Evolutionary conservation across 2,329 filamentous ascomycete species (phyloP), one percentile per base, ranked within the genome.

Genomic region (Simplicillium sp.): DNA sequence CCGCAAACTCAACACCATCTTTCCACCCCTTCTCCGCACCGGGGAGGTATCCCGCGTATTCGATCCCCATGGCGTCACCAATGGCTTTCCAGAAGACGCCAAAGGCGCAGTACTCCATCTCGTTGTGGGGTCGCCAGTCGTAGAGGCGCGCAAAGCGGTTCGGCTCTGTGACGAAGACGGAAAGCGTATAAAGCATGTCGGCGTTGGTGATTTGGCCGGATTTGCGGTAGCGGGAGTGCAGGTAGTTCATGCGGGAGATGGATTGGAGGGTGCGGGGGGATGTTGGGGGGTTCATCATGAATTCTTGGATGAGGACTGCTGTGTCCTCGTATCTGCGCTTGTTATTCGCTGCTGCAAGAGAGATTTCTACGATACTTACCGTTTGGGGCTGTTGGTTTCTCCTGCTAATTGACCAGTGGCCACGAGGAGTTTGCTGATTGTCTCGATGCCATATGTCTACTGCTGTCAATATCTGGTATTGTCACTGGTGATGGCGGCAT

Each of bases 121-220:
- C 32, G 12, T 34, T 34, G 7, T 6, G 32, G 5, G 32, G 32
- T 6, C 32, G 32, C 32, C 32, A 34, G 32, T 34, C 32, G 15
- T 34, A 34, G 5, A 34, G 32, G 5, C 12, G 5, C 9, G 20
- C 20, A 25, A 25, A 25, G 9, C 20, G 20, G 20, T 25, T 25
- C 9, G 20, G 20, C 9, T 25, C 20, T 9, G 20, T 25, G 6
- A 25, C 20, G 9, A 25, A 25, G 20, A 25, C 20, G 9, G 20
- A 25, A 25, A 84, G 65, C 0, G 80, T 84, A 55, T 81, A 83
- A 1, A 84, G 64, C 64, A 83, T 69, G 46, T 84, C 80, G 12
- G 70, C 65, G 36, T 82, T 72, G 5, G 64, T 64, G 47, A 84
- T 84, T 49, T 73, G 73, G 32, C 75, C 74, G 0, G 71, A 62